A percentile compares a stretch with the other conserved stretches of the same genome.
Evolutionary conservation across 31 red algal genomes (phyloP).

Genomic region (Asparagopsis taxiformis): DNA sequence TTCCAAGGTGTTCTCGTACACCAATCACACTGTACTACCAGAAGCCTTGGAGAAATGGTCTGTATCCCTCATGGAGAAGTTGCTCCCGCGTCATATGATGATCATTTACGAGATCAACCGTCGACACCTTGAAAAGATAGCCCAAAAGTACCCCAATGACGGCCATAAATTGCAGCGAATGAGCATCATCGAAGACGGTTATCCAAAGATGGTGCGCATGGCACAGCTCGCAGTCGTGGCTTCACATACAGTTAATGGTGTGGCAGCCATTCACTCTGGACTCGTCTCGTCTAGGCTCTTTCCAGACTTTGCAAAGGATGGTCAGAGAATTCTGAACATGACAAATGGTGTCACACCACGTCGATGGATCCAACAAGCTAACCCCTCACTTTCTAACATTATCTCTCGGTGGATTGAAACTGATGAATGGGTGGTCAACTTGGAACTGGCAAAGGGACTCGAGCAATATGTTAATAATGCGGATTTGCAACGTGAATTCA

Average conservation of each 20-base stretch:
- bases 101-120: constrained; percentile 99
- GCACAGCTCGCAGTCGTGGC: constrained; percentile 96
- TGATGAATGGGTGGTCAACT: constrained; percentile 96
- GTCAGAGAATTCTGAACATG: constrained; percentile 89
- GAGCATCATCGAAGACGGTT: constrained; percentile 98
- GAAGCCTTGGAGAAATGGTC: constrained; percentile 99
- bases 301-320: constrained; percentile 87
- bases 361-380: constrained; percentile 93
- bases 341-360: constrained; percentile 99
- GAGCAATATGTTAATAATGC: constrained; percentile 93
- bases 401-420: constrained; percentile 97
- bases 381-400: constrained; percentile 84
- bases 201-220: constrained; percentile 97
- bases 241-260: constrained; percentile 96
- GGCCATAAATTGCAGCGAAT: constrained; percentile 87
- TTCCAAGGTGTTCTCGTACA: constrained; percentile 97
- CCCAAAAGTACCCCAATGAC: constrained; percentile 80
- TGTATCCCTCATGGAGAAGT: constrained; percentile 90
- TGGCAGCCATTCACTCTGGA: constrained; percentile 91
- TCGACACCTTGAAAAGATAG: constrained; percentile 75
- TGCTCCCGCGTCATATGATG: constrained; percentile 96
- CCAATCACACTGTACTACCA: constrained; percentile 99
- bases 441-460: constrained; percentile 55
- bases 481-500: constrained; percentile 91
- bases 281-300: constrained; percentile 88